Evolutionary conservation across 2,329 filamentous ascomycete genomes (phyloP), one percentile per base, ranked within the genome.

Genomic region (Hymenotorrendiella dingleyae): DNA sequence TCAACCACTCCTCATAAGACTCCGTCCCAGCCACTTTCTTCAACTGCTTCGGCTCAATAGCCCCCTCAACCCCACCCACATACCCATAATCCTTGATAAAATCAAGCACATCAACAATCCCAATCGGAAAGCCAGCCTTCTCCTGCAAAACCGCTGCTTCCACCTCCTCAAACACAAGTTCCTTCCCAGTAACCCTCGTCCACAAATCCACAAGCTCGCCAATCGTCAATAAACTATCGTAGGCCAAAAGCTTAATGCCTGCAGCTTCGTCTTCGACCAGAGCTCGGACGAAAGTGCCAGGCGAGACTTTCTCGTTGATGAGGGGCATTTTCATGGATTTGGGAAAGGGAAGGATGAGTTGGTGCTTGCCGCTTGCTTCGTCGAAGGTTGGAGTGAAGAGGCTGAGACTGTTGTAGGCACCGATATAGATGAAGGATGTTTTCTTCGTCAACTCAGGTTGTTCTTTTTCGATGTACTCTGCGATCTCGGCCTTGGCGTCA

Each of bases 241-340:
- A 72, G 1, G 69, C 72, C 1, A 72, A 50, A 1, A 75, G 54
- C 21, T 66, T 70, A 1, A 58, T 66, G 0, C 65, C 62, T 0
- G 64, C 47, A 0, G 52, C 53, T 38, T 71, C 66, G 17, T 64
- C 56, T 24, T 68, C 62, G 4, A 73, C 30, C 19, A 74, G 55
- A 0, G 67, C 64, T 9, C 56, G 59, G 1, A 73, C 69, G 26
- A 72, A 73, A 0, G 57, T 54, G 0, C 71, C 72, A 0, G 67
- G 68, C 1, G 67, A 68, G 2, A 52, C 48, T 1, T 46, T 47
- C 0, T 64, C 55, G 36, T 68, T 61, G 36, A 72, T 63, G 35
- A 73, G 60, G 0, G 68, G 69, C 1, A 72, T 44, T 1, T 45
- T 48, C 0, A 53, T 54, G 0, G 55, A 35, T 36, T 46, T 42